Evolutionary conservation across 108 stramenopile species (phyloP).

Genomic region (Skeletonema potamos): DNA sequence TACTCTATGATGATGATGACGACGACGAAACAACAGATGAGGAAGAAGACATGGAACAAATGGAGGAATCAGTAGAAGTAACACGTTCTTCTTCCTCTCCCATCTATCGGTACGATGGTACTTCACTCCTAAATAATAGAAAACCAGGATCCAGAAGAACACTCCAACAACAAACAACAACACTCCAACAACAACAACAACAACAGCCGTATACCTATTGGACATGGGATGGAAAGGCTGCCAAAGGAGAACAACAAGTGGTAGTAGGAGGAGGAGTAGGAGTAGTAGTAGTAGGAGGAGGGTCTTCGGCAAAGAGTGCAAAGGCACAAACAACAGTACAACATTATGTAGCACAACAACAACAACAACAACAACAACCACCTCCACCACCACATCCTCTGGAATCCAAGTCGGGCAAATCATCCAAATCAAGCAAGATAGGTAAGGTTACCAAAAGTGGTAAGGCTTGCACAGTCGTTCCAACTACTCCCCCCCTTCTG

Average conservation of each 20-base stretch:
- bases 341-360: not conserved
- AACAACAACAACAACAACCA: not conserved
- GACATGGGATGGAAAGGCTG: slow-evolving; percentile 2
- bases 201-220: not conserved
- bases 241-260: too few relatives aligned
- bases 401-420: not conserved
- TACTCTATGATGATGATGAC: not conserved
- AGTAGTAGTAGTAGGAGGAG: too few relatives aligned
- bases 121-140: not conserved
- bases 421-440: not conserved
- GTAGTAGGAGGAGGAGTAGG: too few relatives aligned
- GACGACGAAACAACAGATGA: not conserved
- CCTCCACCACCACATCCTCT: not conserved
- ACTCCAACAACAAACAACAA: not conserved
- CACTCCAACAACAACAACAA: not conserved
- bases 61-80: too few relatives aligned
- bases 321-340: not conserved
- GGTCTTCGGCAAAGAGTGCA: too few relatives aligned
- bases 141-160: not conserved
- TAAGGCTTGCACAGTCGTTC: slow-evolving; percentile 2
- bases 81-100: not conserved
- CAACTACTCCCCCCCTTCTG: not conserved
- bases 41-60: too few relatives aligned
- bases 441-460: slow-evolving; percentile 14
- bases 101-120: not conserved